Evolutionary conservation across 2,329 filamentous ascomycete genomes (phyloP).

Genomic region (Pseudocercospora fuligena): DNA sequence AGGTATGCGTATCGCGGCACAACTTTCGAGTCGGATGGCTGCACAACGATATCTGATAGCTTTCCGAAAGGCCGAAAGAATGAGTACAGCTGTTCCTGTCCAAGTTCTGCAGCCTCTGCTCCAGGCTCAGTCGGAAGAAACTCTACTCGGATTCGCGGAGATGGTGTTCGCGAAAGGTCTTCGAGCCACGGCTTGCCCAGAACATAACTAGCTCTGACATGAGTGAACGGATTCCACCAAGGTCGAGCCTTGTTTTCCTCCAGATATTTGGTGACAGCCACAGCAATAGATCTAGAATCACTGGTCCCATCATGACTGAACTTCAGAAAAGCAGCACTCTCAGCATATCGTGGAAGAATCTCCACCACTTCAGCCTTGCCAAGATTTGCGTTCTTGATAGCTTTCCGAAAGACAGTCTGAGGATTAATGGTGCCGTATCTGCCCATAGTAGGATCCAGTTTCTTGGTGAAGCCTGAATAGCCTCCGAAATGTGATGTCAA

Average conservation of each 20-base stretch:
- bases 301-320: conserved; percentile 63
- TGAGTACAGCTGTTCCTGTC: conserved; percentile 83
- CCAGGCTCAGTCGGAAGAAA: conserved; percentile 77
- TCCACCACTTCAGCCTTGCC: conserved; percentile 70
- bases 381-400: conserved; percentile 35
- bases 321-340: conserved; percentile 93
- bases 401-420: conserved; percentile 56
- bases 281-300: conserved; percentile 62
- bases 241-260: conserved; percentile 75
- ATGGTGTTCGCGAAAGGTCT: conserved; percentile 84
- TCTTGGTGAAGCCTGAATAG: conserved; percentile 14
- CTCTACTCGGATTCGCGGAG: conserved; percentile 76
- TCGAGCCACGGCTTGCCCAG: conserved; percentile 90
- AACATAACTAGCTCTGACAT: conserved; percentile 74
- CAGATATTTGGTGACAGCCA: conserved; percentile 66
- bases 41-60: conserved; percentile 79
- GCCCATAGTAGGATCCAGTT: conserved; percentile 24
- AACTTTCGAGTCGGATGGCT: conserved; percentile 84
- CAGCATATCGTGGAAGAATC: conserved; percentile 81
- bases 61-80: conserved; percentile 91
- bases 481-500: conserved; percentile 53
- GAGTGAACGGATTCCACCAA: conserved; percentile 84
- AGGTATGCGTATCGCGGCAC: conserved; percentile 79
- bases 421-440: conserved; percentile 59
- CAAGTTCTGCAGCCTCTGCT: conserved; percentile 74